Base-by-base conservation (phyloP, 108 stramenopile genomes). In the Epithemia pelagica region DNA sequence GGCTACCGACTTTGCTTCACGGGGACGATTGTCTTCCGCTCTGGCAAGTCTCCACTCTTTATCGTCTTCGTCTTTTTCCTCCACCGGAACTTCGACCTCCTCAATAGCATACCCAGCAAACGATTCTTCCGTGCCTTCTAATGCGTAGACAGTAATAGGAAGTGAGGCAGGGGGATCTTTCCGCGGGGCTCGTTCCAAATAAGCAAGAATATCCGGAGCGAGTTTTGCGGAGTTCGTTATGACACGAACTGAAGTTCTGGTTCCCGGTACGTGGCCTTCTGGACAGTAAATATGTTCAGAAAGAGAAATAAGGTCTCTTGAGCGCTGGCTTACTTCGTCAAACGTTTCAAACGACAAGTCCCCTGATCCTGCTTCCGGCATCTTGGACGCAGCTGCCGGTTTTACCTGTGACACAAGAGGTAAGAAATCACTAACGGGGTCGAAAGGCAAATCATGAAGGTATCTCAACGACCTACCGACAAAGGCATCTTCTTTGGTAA, bases 91-190 rank as follows among this genome's bases (percentile, higher is more conserved):
- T 58, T 89, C 91, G 26, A 89, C 73, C 59, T 90, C 89, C 62
- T 93, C 91, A 74, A 93, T 93, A 18, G 89, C 88, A 75, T 82
- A 93, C 29, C 87, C 92, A 0, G 85, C 66, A 67, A 93, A 93
- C 5, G 72, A 29, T 59, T 79, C 82, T 69, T 82, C 79, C 18
- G 59, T 62, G 0, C 52, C 65, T 32, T 81, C 85, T 61, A 83
- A 69, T 0, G 88, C 82, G 74, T 84, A 93, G 24, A 83, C 87
- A 24, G 92, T 93, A 24, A 93, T 83, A 28, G 85, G 72, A 68
- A 83, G 76, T 59, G 80, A 75, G 32, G 67, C 78, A 2, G 86
- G 85, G 54, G 84, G 83, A 27, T 84, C 81, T 32, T 68, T 69
- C 62, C 76, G 81, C 1, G 92, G 92, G 32, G 85, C 85, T 22